Evolutionary conservation across 768 basidiomycete species (phyloP).

Genomic region (Mycena indigotica): DNA sequence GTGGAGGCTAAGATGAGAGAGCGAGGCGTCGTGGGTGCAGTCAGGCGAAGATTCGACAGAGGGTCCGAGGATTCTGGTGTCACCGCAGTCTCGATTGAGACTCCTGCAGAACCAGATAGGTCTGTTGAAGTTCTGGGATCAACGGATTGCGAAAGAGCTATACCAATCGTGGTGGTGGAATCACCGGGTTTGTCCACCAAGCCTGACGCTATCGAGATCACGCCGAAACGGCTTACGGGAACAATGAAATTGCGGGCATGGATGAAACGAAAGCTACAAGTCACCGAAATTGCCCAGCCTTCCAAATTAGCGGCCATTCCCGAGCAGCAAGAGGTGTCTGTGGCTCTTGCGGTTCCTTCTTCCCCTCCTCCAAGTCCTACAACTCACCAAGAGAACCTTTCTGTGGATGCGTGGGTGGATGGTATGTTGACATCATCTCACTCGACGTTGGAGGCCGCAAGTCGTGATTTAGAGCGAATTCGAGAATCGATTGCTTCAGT

Average conservation of each 20-base stretch:
- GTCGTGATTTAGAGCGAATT: constrained; percentile 59
- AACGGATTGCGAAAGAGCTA: not conserved
- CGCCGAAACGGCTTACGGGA: constrained; percentile 31
- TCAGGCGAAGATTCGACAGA: constrained; percentile 40
- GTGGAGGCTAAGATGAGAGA: constrained; percentile 47
- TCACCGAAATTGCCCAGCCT: constrained; percentile 30
- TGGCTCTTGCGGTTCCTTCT: not conserved
- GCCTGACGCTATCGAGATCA: not conserved
- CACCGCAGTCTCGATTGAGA: constrained; percentile 47
- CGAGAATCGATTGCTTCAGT: constrained; percentile 57
- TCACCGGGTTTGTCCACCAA: constrained; percentile 24
- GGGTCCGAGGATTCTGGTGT: constrained; percentile 69
- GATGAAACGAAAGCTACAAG: constrained; percentile 60
- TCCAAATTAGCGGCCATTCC: constrained; percentile 35
- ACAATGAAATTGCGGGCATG: constrained; percentile 61
- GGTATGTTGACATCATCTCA: constrained; percentile 46
- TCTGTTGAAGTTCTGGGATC: constrained; percentile 18
- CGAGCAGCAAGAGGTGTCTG: constrained; percentile 8
- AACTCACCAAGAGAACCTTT: constrained; percentile 25
- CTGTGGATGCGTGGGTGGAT: constrained; percentile 40
- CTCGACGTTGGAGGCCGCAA: constrained; percentile 52
- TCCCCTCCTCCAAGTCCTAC: not conserved
- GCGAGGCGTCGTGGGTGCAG: constrained; percentile 35
- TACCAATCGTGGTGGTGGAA: not conserved
- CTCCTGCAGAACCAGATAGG: constrained; percentile 1